Base-by-base conservation (phyloP, 805 yeast species). In the Candida taoyuanica region DNA sequence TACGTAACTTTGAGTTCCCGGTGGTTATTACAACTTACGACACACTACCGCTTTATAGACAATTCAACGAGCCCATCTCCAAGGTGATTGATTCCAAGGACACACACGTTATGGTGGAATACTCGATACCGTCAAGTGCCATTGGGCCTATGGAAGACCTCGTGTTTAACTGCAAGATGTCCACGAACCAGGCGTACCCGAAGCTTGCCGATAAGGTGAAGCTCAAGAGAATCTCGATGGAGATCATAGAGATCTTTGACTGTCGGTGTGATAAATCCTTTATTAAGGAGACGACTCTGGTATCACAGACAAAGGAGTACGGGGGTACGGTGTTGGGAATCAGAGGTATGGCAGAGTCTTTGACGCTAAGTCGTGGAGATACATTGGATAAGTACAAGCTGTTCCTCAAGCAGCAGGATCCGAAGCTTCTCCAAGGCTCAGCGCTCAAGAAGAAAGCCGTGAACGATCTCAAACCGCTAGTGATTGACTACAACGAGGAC, bases 91-190 rank as follows among this genome's bases (percentile, higher is more conserved):
- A 58, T 13, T 70, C 81, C 1, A 59, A 65, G 14, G 84, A 79
- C 50, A 63, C 65, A 9, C 73, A 68, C 42, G 65, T 73, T 9
- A 50, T 70, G 23, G 63, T 73, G 7, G 73, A 71, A 17, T 62
- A 73, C 34, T 58, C 62, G 6, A 47, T 79, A 15, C 74, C 78
- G 1, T 65, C 67, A 5, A 65, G 77, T 5, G 71, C 81, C 23
- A 66, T 78, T n/a, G 81, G 84, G 2, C 80, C 80, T 0, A 65
- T 64, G 35, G 87, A 80, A 51, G 56, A 60, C 6, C 50, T 78
- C 7, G 47, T 52, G 6, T 36, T 77, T 5, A 52, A 56, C 23
- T 48, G 69, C 15, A 67, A 66, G 28, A 52, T 76, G 1, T 30
- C 43, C 69, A 31, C 74, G 68, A 49, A 46, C 18, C 46, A 29